Conservation (phyloP, 78 protist genomes). For the Anaeramoeba ignava region DNA sequence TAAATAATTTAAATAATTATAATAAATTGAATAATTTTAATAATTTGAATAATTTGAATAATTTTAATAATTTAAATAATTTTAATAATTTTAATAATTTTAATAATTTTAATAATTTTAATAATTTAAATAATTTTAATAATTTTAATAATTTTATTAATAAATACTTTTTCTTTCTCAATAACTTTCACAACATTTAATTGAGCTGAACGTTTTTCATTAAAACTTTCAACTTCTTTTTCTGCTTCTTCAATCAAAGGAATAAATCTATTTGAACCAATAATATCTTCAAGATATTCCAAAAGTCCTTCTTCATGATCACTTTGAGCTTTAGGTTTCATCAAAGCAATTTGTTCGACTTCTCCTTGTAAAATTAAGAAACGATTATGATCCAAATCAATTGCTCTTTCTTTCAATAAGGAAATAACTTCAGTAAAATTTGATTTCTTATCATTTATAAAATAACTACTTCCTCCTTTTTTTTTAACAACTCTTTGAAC, state of each 20-base stretch:
- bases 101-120: too few relatives aligned
- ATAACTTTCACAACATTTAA: slow-evolving; percentile 38
- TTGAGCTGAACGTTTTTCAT: slow-evolving; percentile 48
- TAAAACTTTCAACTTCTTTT: slow-evolving; percentile 41
- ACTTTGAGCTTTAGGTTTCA: slow-evolving; percentile 90
- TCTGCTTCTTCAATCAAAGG: slow-evolving; percentile 45
- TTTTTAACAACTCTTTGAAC: not conserved
- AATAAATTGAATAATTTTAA: too few relatives aligned
- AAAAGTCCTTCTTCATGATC: slow-evolving; percentile 86
- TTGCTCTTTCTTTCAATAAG: slow-evolving; percentile 56
- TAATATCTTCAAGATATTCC: slow-evolving; percentile 97
- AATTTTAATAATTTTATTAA: too few relatives aligned
- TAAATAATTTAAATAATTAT: too few relatives aligned
- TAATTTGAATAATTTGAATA: too few relatives aligned
- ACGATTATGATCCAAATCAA: slow-evolving; percentile 95
- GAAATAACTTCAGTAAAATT: slow-evolving; percentile 40
- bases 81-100: too few relatives aligned
- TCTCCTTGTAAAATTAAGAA: slow-evolving; percentile 95
- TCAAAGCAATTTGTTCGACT: slow-evolving; percentile 94
- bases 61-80: too few relatives aligned
- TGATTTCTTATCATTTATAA: not conserved
- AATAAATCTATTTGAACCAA: slow-evolving; percentile 67
- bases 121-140: too few relatives aligned
- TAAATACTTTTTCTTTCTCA: slow-evolving; percentile 43
- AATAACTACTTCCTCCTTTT: not conserved